These are phyloP conservation scores for Fusarium sp. DNA, from an alignment of 2,329 filamentous ascomycete species.

Conservation along the genomic window DNA sequence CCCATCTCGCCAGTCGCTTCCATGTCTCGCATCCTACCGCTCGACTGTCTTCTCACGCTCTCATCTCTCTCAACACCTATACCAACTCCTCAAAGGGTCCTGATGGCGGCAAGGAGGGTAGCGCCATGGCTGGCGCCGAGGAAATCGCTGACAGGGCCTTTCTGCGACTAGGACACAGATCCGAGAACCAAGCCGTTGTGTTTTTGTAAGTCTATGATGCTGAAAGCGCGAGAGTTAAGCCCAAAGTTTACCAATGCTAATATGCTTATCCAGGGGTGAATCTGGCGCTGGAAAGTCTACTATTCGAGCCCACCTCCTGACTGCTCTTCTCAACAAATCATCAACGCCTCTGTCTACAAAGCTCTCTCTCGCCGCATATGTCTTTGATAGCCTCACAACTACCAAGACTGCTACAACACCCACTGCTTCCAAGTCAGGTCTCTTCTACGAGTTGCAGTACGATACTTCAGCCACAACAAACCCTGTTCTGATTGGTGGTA, in stretches of 20 bases:
- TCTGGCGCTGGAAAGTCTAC: constrained; percentile 97
- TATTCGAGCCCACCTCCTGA: constrained; percentile 86
- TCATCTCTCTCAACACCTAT: constrained; percentile 95
- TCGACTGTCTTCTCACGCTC: constrained; percentile 86
- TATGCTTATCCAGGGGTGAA: constrained; percentile 74
- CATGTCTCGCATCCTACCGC: constrained; percentile 91
- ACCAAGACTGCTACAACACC: constrained; percentile 97
- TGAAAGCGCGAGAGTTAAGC: not conserved
- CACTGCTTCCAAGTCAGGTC: constrained; percentile 92
- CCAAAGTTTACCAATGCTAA: constrained; percentile 42
- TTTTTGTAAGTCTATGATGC: constrained; percentile 75
- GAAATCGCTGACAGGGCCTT: constrained; percentile 89
- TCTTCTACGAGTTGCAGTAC: constrained; percentile 97
- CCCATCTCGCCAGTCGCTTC: constrained; percentile 87
- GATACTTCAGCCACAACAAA: constrained; percentile 86
- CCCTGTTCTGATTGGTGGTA: constrained; percentile 90
- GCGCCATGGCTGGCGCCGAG: constrained; percentile 90
- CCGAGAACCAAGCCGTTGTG: constrained; percentile 91
- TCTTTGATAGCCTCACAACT: constrained; percentile 95
- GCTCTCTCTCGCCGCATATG: constrained; percentile 89
- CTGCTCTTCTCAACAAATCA: constrained; percentile 86
- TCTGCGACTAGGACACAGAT: constrained; percentile 83
- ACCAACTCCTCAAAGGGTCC: constrained; percentile 86
- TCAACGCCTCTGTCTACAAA: constrained; percentile 94
- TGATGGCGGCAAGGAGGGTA: constrained; percentile 91